Evolutionary conservation across 192 early-diverging fungal genomes (phyloP), one percentile per base, ranked within the genome.

Genomic region (Entomortierella beljakovae): DNA sequence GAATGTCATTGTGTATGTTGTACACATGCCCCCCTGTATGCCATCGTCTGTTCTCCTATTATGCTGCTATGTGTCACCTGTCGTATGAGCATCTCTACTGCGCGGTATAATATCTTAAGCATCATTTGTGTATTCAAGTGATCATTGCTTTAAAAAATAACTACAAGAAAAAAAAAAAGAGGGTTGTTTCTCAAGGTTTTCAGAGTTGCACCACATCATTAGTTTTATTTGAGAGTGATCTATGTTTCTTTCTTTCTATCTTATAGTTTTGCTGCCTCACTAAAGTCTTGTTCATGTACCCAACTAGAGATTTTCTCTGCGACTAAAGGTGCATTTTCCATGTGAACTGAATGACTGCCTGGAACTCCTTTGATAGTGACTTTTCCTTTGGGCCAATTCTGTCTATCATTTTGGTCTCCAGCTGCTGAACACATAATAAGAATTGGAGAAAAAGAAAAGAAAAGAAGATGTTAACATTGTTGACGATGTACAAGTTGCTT

Each of bases 311-410:
- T 43, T 6, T 53, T 22, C 25, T 49, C 48, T 51, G 74, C 59
- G 9, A 79, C 32, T 10, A 35, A 9, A 18, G 66, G 67, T 0
- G 74, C 74, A 42, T 79, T 43, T 29, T 79, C 74, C 60, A 79
- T 63, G 33, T 79, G 74, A 23, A 79, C 66, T 46, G 66, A 69
- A 23, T 79, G 74, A 38, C 25, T 57, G 13, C 74, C 74, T 2
- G 38, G 53, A 28, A 64, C 74, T 3, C 56, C 53, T 18, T 22
- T 64, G 38, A 64, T 48, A 6, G 74, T 69, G 15, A 35, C 32
- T 23, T 58, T 69, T 15, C 42, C 48, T 32, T 64, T 56, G 6
- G 23, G 38, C 74, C 74, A 79, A 3, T 23, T 26, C 5, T 29
- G 11, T 15, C 74, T 42, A 2, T 64, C 46, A 2, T 77, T 59